Evolutionary conservation across 2,329 filamentous ascomycete genomes (phyloP).

Genomic region (Pseudogymnoascus sp.): DNA sequence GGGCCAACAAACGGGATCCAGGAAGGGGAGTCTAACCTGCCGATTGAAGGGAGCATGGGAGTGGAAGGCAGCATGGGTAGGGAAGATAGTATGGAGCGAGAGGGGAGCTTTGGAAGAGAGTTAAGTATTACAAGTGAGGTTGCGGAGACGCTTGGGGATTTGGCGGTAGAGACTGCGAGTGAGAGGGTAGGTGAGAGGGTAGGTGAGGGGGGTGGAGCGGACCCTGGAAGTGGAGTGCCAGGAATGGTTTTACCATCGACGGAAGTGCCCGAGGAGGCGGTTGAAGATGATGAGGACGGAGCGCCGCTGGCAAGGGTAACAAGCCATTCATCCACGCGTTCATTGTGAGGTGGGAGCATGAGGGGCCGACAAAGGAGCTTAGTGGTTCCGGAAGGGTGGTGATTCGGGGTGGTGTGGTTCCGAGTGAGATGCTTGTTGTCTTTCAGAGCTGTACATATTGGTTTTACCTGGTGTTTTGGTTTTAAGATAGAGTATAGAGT

Average conservation of each 20-base stretch:
- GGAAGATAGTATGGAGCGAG: background rate
- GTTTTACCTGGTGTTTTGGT: background rate
- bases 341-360: background rate
- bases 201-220: background rate
- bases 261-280: background rate
- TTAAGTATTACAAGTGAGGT: background rate
- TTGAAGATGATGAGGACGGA: background rate
- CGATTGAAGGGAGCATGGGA: background rate
- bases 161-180: background rate
- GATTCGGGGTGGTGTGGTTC: background rate
- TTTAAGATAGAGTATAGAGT: constrained; percentile 2
- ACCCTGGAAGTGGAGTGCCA: background rate
- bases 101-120: background rate
- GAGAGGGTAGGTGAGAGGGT: background rate
- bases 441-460: background rate
- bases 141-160: background rate
- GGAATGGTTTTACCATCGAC: background rate
- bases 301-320: background rate
- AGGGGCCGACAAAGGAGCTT: background rate
- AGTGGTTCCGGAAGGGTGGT: background rate
- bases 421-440: background rate
- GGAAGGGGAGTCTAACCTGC: background rate
- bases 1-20: background rate
- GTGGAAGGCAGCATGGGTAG: background rate
- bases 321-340: background rate